phyloP scores from a whole-genome alignment of 2,329 filamentous ascomycete genomes.

The Neocatenulostroma microsporum region DNA sequence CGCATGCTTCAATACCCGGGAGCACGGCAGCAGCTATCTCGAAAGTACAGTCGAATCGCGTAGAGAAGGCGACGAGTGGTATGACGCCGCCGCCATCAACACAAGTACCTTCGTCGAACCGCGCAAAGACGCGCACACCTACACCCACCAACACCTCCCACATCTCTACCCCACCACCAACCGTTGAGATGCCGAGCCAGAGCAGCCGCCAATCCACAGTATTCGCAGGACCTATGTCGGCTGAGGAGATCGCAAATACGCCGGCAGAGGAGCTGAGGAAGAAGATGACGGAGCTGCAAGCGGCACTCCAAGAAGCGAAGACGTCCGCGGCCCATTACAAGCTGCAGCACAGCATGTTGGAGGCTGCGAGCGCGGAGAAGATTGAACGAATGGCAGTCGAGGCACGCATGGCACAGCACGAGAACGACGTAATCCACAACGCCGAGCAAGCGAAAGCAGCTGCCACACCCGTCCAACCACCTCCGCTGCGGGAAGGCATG shows the following conservation, averaged over 20 bases:
- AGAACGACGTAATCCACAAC: slow-evolving; percentile 74
- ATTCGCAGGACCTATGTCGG: slow-evolving; percentile 32
- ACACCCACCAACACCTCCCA: slow-evolving; percentile 45
- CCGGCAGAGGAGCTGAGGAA: slow-evolving; percentile 45
- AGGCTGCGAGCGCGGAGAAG: slow-evolving; percentile 75
- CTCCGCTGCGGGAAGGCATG: slow-evolving; percentile 42
- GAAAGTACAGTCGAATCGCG: slow-evolving; percentile 12
- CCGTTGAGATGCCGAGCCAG: slow-evolving; percentile 21
- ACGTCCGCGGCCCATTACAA: slow-evolving; percentile 86
- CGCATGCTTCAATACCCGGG: slow-evolving; percentile 29
- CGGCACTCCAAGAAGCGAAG: slow-evolving; percentile 57
- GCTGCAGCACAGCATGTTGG: slow-evolving; percentile 76
- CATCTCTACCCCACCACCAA: slow-evolving; percentile 43
- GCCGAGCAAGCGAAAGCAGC: slow-evolving; percentile 58
- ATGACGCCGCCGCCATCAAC: slow-evolving; percentile 59
- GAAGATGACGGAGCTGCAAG: slow-evolving; percentile 47
- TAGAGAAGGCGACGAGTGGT: slow-evolving; percentile 29
- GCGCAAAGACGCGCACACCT: slow-evolving; percentile 39
- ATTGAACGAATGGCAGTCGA: slow-evolving; percentile 83
- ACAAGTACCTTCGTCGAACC: slow-evolving; percentile 40
- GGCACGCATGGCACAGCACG: slow-evolving; percentile 80
- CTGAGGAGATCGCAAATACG: slow-evolving; percentile 47
- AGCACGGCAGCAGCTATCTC: slow-evolving; percentile 33
- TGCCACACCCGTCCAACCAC: slow-evolving; percentile 32
- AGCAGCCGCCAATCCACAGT: slow-evolving; percentile 10